A percentile compares a stretch with the other conserved stretches of the same genome.
Conservation (phyloP, 1,284 basidiomycete species). For the Leccinum laetum region DNA sequence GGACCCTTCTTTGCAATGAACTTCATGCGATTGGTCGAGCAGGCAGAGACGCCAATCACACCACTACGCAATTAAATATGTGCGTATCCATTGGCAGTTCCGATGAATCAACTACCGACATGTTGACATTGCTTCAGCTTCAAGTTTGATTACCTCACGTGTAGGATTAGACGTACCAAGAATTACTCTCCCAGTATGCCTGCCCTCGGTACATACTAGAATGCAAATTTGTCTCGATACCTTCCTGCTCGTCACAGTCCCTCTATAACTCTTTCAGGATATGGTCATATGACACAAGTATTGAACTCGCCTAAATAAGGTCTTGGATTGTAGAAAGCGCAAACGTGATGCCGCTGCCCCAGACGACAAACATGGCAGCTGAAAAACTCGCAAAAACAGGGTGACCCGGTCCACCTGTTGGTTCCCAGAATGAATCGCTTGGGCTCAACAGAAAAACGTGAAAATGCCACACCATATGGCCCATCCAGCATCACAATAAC, state of each 20-base stretch:
- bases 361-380: constrained; percentile 66
- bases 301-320: constrained; percentile 48
- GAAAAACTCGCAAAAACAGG: constrained; percentile 65
- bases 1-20: too few relatives aligned
- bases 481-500: constrained; percentile 70
- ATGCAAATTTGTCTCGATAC: too few relatives aligned
- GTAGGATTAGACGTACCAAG: too few relatives aligned
- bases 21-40: too few relatives aligned
- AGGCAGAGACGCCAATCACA: too few relatives aligned
- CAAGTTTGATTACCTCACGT: too few relatives aligned
- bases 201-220: too few relatives aligned
- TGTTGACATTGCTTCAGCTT: too few relatives aligned
- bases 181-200: too few relatives aligned
- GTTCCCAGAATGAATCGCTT: not conserved
- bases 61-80: too few relatives aligned
- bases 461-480: constrained; percentile 56
- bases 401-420: constrained; percentile 60
- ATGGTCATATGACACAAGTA: not conserved
- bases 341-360: constrained; percentile 77
- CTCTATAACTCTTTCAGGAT: constrained; percentile 18
- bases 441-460: not conserved
- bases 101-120: too few relatives aligned
- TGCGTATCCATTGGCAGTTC: too few relatives aligned
- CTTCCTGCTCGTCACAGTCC: constrained; percentile 44
- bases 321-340: constrained; percentile 65